These are phyloP conservation scores for Alloteropsis semialata DNA, from an alignment of 176 grass and related monocot genomes.

Conservation along the genomic window DNA sequence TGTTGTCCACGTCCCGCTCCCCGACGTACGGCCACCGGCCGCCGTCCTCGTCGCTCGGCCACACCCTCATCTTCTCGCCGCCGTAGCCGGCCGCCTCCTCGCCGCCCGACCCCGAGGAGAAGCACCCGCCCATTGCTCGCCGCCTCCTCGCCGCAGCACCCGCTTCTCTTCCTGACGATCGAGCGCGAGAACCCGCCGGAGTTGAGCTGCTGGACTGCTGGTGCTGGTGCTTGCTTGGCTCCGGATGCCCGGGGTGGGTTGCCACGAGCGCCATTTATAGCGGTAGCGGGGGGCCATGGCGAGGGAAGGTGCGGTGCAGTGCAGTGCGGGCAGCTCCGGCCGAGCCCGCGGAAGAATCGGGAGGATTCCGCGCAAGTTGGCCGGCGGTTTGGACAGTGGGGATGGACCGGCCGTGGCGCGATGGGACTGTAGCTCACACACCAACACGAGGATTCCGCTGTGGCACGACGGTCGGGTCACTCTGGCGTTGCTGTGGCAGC, in stretches of 20 bases:
- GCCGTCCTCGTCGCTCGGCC: constrained; percentile 51
- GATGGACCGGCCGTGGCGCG: not conserved
- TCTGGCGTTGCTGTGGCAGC: too few species aligned
- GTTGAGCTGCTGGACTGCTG: not conserved
- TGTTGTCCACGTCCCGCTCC: constrained; percentile 31
- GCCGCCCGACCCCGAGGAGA: constrained; percentile 17
- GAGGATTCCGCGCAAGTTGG: constrained; percentile 23
- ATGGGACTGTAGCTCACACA: not conserved
- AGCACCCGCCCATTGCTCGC: constrained; percentile 38
- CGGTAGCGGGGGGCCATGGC: not conserved
- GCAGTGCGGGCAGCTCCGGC: not conserved
- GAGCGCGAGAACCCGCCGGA: not conserved
- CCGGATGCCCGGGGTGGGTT: not conserved
- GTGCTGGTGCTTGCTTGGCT: not conserved
- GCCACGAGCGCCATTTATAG: constrained; percentile 20
- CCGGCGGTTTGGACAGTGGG: constrained; percentile 16
- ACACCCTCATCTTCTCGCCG: not conserved
- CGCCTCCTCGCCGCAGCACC: not conserved
- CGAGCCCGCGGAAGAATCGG: not conserved
- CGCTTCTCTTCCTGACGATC: not conserved
- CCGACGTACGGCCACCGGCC: constrained; percentile 27
- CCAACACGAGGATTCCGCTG: not conserved
- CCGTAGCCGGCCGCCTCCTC: not conserved
- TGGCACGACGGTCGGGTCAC: not conserved
- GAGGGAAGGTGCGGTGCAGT: not conserved